Base-by-base conservation (phyloP, 345 rosid genomes). In the Eutrema yunnanense region DNA sequence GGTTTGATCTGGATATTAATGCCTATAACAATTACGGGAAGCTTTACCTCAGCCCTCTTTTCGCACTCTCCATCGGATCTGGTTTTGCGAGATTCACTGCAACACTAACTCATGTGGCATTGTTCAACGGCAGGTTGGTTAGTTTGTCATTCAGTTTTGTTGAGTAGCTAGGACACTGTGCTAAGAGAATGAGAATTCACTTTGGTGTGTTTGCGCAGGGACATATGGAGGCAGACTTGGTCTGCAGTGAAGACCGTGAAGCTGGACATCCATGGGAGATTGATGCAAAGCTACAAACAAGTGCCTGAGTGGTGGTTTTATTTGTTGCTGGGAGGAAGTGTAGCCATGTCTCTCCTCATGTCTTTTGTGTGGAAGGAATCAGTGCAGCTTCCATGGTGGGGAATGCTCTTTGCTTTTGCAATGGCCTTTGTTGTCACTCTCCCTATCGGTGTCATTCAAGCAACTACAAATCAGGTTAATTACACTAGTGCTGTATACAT, bases 361-460 rank as follows among this genome's bases (percentile, higher is more conserved):
- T 83, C 88, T 47, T 90, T 92, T 22, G 84, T 96, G 6, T 96
- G 88, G 87, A 86, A 90, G 69, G 80, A 83, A 0, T 84, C 84
- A 16, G 90, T 96, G 72, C 98, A 96, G 72, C 85, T 96, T 51
- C 91, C 78, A 9, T 92, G 92, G 94, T 96, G 98, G 99, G 99
- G 96, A 27, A 87, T 96, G 92, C 81, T 96, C 74, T 88, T 96
- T 65, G 98, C 99, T 61, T 90, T 96, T 71, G 84, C 37, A 32
- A 65, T 96, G 82, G 98, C 99, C 52, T 96, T 85, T 80, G 22
- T 96, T 37, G 98, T 96, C 56, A 96, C 98, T 34, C 98, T 96
- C 66, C 99, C 99, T 1, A 88, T 96, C 3, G 99, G 99, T 9
- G 95, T 96, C 78, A 96, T 96, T 80, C 99, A 96, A 80, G 99